Percentiles rank a stretch among this genome's conserved stretches.
phyloP scores from a whole-genome alignment of 352 stramenopile genomes.

The Phytophthora hibernalis region DNA sequence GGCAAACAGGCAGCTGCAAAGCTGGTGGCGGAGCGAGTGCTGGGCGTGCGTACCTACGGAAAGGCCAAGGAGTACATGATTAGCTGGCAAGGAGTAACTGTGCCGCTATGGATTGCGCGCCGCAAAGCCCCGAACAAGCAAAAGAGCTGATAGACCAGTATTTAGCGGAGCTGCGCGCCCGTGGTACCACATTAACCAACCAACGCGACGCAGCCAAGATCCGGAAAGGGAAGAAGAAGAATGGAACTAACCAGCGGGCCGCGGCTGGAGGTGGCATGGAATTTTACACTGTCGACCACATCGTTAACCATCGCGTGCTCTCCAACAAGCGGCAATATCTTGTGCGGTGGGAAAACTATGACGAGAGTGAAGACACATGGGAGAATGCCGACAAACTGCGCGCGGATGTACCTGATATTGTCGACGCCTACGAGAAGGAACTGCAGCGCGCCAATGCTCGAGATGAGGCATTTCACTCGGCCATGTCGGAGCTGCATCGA shows the following conservation, averaged over 20 bases:
- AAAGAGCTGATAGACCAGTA: slow-evolving; percentile 46
- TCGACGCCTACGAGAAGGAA: slow-evolving; percentile 60
- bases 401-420: slow-evolving; percentile 56
- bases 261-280: not conserved
- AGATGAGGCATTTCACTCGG: slow-evolving; percentile 13
- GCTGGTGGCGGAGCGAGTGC: slow-evolving; percentile 39
- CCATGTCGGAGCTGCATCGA: slow-evolving; percentile 16
- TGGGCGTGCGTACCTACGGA: slow-evolving; percentile 31
- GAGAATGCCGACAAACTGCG: slow-evolving; percentile 58
- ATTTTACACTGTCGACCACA: slow-evolving; percentile 70
- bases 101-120: slow-evolving; percentile 45
- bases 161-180: slow-evolving; percentile 14
- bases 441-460: slow-evolving; percentile 12
- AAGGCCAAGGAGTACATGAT: slow-evolving; percentile 46
- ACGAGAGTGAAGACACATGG: slow-evolving; percentile 72
- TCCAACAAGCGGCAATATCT: slow-evolving; percentile 61
- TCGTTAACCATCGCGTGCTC: slow-evolving; percentile 57
- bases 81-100: slow-evolving; percentile 32
- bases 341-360: slow-evolving; percentile 76
- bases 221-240: slow-evolving; percentile 15
- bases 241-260: slow-evolving; percentile 9
- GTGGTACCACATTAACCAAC: not conserved
- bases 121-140: slow-evolving; percentile 40
- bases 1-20: slow-evolving; percentile 23
- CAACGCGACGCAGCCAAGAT: slow-evolving; percentile 4